These are phyloP conservation scores for Diospyros kaki DNA, from an alignment of 148 eudicot genomes.

Conservation along the genomic window DNA sequence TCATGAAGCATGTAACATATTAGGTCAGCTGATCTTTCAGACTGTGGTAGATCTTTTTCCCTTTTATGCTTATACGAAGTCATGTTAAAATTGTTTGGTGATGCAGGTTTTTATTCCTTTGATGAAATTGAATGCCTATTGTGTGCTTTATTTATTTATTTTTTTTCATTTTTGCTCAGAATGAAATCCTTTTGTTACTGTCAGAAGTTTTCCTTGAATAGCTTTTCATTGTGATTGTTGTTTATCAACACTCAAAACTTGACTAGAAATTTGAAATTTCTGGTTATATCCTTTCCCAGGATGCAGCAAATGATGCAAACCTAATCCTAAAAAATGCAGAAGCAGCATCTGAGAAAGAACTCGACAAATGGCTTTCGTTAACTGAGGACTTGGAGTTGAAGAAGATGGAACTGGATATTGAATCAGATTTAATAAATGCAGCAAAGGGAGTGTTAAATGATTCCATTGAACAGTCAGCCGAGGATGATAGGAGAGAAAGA, in stretches of 20 bases:
- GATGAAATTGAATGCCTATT: neutral
- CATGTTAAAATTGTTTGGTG: neutral
- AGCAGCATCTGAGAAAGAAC: constrained; percentile 37
- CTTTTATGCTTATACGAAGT: neutral
- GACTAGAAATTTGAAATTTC: constrained; percentile 9
- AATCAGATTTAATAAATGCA: constrained; percentile 46
- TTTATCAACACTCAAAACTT: neutral
- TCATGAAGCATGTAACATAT: neutral
- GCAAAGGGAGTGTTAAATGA: constrained; percentile 37
- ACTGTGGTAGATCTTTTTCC: neutral
- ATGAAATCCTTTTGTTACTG: neutral
- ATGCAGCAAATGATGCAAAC: constrained; percentile 49
- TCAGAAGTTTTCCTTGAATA: neutral
- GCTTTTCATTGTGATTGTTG: constrained; percentile 1
- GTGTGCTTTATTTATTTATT: neutral
- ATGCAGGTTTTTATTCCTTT: neutral
- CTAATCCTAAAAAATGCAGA: constrained; percentile 38
- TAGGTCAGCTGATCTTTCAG: neutral
- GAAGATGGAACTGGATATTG: constrained; percentile 58
- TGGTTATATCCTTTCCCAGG: constrained; percentile 26
- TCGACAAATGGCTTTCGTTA: constrained; percentile 48
- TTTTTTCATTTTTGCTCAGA: neutral
- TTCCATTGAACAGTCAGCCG: constrained; percentile 45
- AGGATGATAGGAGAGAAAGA: constrained; percentile 58
- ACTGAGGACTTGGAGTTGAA: constrained; percentile 53